Evolutionary conservation across 2,329 filamentous ascomycete species (phyloP).

Genomic region (Cladobotryum mycophilum): DNA sequence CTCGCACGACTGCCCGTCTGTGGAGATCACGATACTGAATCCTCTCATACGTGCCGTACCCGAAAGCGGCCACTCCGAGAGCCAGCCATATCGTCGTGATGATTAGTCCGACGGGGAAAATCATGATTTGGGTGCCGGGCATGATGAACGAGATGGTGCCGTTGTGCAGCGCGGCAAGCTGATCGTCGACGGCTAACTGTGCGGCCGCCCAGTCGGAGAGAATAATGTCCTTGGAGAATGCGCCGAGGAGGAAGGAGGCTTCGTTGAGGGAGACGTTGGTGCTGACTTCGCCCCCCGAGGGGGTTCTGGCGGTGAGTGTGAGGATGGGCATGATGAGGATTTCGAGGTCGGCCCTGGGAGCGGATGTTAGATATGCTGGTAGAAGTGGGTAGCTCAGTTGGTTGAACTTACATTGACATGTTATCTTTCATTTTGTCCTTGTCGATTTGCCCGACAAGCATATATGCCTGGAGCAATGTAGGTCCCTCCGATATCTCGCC

Average conservation of each 20-base stretch:
- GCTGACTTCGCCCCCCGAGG: conserved; percentile 45
- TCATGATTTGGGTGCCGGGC: conserved; percentile 60
- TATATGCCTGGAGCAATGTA: conserved; percentile 53
- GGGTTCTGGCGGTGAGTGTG: conserved; percentile 53
- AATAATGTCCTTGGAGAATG: conserved; percentile 56
- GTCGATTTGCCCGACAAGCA: conserved; percentile 65
- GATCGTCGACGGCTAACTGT: conserved; percentile 42
- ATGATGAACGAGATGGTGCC: conserved; percentile 59
- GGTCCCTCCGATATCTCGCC: conserved; percentile 19
- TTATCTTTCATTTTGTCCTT: conserved; percentile 43
- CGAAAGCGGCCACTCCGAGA: conserved; percentile 51
- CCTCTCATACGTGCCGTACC: conserved; percentile 59
- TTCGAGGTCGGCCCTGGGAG: conserved; percentile 49
- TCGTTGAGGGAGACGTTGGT: conserved; percentile 64
- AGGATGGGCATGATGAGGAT: conserved; percentile 62
- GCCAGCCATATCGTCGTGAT: conserved; percentile 58
- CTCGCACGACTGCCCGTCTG: conserved; percentile 30
- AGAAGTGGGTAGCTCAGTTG: no score
- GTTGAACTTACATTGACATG: conserved; percentile 53
- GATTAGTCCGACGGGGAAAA: conserved; percentile 65
- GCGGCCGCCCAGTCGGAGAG: conserved; percentile 45
- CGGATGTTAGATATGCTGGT: background rate
- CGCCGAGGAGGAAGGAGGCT: conserved; percentile 63
- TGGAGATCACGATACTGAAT: conserved; percentile 62
- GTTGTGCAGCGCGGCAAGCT: conserved; percentile 39